Evolutionary conservation across 2,329 filamentous ascomycete species (phyloP), one percentile per base, ranked within the genome.

Genomic region (Camillea tinctor): DNA sequence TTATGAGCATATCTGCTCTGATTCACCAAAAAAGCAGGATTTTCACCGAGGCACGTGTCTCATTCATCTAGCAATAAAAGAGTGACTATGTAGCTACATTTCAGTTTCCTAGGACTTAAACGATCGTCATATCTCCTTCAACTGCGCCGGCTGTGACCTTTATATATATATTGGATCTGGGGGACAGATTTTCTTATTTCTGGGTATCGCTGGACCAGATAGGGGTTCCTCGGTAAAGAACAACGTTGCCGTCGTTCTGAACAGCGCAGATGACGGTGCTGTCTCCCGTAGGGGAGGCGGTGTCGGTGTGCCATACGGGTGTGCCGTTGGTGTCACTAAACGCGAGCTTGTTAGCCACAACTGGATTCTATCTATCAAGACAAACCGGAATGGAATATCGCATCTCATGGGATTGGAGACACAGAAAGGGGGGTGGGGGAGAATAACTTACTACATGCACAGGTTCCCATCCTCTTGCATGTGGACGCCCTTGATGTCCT

Each of bases 221-320:
- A 2, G 71, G 66, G 6, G 67, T 72, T 7, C 73, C 72, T 54
- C 68, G 71, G 40, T 74, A 74, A 5, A 74, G 50, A 19, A 74
- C 69, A 9, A 74, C 66, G 19, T 74, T 74, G 44, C 73, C 72
- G 23, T 74, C 72, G 13, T 74, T 65, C 59, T 74, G 73, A 1
- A 74, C 69, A 13, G 67, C 60, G 7, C 67, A 57, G 53, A 73
- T 68, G n/a, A 67, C 68, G 1, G 64, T 64, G 55, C 54, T 56
- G 36, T 66, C 56, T 2, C 69, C 69, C 1, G 55, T 66, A 17
- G 57, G 55, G 8, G 54, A 50, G 1, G 64, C 65, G 0, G 72
- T 74, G 36, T 72, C 52, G 49, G 68, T 72, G 49, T 72, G 63
- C 72, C 72, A 74, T 20, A 65, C 60, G n/a, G 66, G 48, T 3